A percentile compares a stretch with the other conserved stretches of the same genome.
phyloP scores from a whole-genome alignment of 2,329 filamentous ascomycete species.

The Mycosphaerella arachidis region DNA sequence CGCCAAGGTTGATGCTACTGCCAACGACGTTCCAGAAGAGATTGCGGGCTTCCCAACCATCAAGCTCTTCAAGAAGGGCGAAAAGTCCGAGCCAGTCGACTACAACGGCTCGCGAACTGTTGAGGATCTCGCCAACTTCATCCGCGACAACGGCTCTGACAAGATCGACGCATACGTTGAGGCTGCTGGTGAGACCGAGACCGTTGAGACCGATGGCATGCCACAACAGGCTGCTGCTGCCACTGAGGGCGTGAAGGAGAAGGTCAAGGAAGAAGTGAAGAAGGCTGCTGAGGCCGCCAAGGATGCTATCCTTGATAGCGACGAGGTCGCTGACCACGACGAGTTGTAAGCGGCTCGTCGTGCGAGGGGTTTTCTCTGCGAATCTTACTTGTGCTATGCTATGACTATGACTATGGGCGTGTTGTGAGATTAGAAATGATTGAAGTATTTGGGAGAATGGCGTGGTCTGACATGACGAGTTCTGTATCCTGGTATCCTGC shows the following conservation, averaged over 20 bases:
- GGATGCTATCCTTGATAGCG: slow-evolving; percentile 31
- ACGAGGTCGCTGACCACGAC: slow-evolving; percentile 53
- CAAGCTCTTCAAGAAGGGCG: slow-evolving; percentile 91
- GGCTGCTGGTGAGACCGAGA: slow-evolving; percentile 39
- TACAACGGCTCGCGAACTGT: slow-evolving; percentile 85
- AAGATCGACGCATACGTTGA: slow-evolving; percentile 66
- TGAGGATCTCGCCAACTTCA: slow-evolving; percentile 86
- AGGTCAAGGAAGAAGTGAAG: slow-evolving; percentile 35
- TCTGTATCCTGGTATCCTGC: background rate
- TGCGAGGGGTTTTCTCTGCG: background rate
- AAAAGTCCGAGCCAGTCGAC: slow-evolving; percentile 77
- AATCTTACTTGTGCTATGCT: background rate
- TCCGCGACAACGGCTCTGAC: slow-evolving; percentile 93
- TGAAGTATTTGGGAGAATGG: background rate
- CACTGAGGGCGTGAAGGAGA: slow-evolving; percentile 29
- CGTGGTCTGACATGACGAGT: background rate
- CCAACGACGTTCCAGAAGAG: slow-evolving; percentile 95
- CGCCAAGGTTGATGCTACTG: slow-evolving; percentile 92
- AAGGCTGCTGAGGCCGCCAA: slow-evolving; percentile 32
- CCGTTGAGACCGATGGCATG: slow-evolving; percentile 45
- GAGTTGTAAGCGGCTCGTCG: slow-evolving; percentile 60
- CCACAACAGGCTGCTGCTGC: slow-evolving; percentile 44
- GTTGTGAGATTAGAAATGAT: background rate
- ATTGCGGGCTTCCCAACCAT: slow-evolving; percentile 98
- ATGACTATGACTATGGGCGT: background rate